phyloP scores from a whole-genome alignment of 306 rosid species.

The Arachis hypogaea region DNA sequence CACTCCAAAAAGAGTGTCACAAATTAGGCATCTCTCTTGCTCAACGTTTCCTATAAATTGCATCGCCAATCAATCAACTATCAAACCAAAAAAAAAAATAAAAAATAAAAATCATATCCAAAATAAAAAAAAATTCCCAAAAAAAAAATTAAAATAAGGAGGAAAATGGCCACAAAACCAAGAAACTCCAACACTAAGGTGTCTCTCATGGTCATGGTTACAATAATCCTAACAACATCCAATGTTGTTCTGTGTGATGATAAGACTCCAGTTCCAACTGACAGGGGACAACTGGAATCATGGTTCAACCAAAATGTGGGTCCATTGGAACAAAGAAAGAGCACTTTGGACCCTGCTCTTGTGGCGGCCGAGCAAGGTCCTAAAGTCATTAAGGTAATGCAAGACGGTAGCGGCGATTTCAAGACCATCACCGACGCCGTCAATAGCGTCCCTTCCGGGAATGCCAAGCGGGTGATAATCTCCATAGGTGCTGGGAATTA shows the following conservation, averaged over 20 bases:
- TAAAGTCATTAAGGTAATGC: constrained; percentile 49
- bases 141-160: neutral
- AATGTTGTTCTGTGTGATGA: constrained; percentile 36
- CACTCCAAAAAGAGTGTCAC: neutral
- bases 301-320: constrained; percentile 53
- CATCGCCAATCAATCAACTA: neutral
- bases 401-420: constrained; percentile 58
- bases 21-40: neutral
- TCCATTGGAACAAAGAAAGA: constrained; percentile 1
- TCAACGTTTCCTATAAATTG: neutral
- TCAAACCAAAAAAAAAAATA: neutral
- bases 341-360: constrained; percentile 44
- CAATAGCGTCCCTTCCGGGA: constrained; percentile 51
- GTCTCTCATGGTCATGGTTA: constrained; percentile 12
- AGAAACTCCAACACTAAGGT: constrained; percentile 12
- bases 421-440: constrained; percentile 55
- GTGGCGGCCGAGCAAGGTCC: constrained; percentile 47
- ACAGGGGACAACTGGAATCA: constrained; percentile 16
- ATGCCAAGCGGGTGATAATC: constrained; percentile 55
- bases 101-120: neutral
- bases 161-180: constrained; percentile 40
- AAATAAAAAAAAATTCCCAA: neutral
- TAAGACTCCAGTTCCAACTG: constrained; percentile 29
- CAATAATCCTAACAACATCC: neutral
- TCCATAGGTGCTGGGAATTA: constrained; percentile 60